Percentiles rank a stretch among this genome's conserved stretches.
Evolutionary conservation across 116 monocot species (phyloP).

Genomic region (Iris pallida): DNA sequence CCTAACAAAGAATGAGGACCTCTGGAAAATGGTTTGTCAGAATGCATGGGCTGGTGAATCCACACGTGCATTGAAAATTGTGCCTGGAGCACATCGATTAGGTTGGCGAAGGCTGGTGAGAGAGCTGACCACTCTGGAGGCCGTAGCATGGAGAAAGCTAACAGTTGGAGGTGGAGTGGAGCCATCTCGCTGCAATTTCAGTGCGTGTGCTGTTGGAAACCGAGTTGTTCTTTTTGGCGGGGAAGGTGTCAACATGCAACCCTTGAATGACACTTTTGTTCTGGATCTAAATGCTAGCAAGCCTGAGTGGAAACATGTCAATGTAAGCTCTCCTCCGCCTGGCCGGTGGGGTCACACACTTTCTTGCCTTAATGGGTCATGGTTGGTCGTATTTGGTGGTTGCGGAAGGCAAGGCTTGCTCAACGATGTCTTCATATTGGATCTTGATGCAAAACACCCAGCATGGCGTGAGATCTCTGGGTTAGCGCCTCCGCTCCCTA

Average conservation of each 20-base stretch:
- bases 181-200: conserved; percentile 66
- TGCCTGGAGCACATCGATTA: conserved; percentile 42
- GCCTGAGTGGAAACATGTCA: conserved; percentile 69
- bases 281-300: conserved; percentile 57
- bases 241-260: conserved; percentile 81
- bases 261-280: conserved; percentile 88
- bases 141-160: conserved; percentile 52
- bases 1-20: conserved; percentile 63
- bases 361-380: conserved; percentile 73
- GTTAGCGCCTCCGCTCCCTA: conserved; percentile 59
- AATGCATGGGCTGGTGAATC: conserved; percentile 79
- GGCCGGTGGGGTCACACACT: conserved; percentile 83
- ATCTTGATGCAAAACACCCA: conserved; percentile 71
- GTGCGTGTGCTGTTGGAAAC: conserved; percentile 70
- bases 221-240: conserved; percentile 70
- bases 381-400: conserved; percentile 82
- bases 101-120: conserved; percentile 69
- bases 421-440: conserved; percentile 79
- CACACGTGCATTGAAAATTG: conserved; percentile 57
- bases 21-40: conserved; percentile 78
- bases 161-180: conserved; percentile 65
- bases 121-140: conserved; percentile 75
- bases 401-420: conserved; percentile 71
- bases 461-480: conserved; percentile 77
- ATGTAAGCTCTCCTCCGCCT: conserved; percentile 71